Evolutionary conservation across 148 eudicot genomes (phyloP).

Genomic region (Rheum nobile): DNA sequence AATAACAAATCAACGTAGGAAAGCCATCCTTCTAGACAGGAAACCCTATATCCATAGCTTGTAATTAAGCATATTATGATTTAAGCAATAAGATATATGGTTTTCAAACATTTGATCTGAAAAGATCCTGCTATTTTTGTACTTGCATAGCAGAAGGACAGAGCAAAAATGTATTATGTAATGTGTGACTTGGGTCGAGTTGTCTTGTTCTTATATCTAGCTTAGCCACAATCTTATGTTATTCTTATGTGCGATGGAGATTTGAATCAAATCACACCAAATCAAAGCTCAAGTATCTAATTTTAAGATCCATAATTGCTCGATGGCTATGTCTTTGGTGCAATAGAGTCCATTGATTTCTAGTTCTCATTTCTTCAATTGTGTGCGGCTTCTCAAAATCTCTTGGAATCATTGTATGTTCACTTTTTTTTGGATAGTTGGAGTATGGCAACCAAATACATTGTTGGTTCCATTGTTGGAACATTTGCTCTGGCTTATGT

Average conservation of each 20-base stretch:
- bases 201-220: not conserved
- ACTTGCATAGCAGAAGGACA: too few relatives aligned
- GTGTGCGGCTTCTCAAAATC: not conserved
- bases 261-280: not conserved
- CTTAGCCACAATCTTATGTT: not conserved
- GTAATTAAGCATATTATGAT: too few relatives aligned
- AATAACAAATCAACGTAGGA: too few relatives aligned
- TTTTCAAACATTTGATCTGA: too few relatives aligned
- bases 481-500: slow-evolving; percentile 20
- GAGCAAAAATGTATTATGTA: too few relatives aligned
- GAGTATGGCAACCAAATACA: slow-evolving; percentile 26
- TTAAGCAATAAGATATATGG: too few relatives aligned
- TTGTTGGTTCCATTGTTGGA: slow-evolving; percentile 19
- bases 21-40: too few relatives aligned
- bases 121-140: too few relatives aligned
- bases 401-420: not conserved
- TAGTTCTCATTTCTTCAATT: not conserved
- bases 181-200: too few relatives aligned
- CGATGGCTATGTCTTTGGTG: not conserved
- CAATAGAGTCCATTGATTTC: not conserved
- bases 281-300: not conserved
- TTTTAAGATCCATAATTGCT: not conserved
- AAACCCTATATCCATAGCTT: too few relatives aligned
- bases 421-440: not conserved
- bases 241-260: not conserved